phyloP scores from a whole-genome alignment of 257 asterid genomes.

The Solanum phureja region DNA sequence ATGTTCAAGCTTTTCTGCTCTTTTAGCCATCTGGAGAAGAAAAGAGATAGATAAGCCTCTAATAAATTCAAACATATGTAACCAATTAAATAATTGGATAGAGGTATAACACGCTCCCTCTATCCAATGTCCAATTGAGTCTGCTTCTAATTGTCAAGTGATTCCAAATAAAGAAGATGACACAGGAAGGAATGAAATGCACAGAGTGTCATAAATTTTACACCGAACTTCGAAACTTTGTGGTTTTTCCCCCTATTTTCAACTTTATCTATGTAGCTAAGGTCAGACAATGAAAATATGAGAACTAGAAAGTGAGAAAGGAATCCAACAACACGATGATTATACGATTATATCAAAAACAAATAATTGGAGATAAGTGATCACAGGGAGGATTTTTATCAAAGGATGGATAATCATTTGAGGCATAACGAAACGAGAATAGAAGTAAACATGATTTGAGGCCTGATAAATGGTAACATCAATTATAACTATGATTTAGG shows the following conservation, averaged over 20 bases:
- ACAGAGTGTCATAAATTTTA: too few species aligned
- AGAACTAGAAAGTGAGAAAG: not conserved
- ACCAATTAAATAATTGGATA: not conserved
- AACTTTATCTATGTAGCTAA: too few species aligned
- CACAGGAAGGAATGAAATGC: too few species aligned
- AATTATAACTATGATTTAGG: not conserved
- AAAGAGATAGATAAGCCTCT: not conserved
- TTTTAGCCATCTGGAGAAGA: constrained; percentile 62
- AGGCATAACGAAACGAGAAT: not conserved
- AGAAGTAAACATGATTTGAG: not conserved
- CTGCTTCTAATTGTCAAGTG: too few species aligned
- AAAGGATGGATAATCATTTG: not conserved
- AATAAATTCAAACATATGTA: not conserved
- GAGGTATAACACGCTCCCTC: too few species aligned
- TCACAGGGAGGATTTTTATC: not conserved
- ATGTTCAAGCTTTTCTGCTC: constrained; percentile 60
- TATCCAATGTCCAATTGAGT: too few species aligned
- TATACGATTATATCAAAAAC: not conserved
- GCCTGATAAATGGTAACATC: not conserved
- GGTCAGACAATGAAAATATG: too few species aligned
- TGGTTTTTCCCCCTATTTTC: too few species aligned
- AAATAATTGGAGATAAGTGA: not conserved
- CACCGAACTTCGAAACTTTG: too few species aligned
- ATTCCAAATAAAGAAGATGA: too few species aligned
- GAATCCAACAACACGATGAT: not conserved